phyloP scores from a whole-genome alignment of 2,329 filamentous ascomycete species.

The Penicillium carneum region DNA sequence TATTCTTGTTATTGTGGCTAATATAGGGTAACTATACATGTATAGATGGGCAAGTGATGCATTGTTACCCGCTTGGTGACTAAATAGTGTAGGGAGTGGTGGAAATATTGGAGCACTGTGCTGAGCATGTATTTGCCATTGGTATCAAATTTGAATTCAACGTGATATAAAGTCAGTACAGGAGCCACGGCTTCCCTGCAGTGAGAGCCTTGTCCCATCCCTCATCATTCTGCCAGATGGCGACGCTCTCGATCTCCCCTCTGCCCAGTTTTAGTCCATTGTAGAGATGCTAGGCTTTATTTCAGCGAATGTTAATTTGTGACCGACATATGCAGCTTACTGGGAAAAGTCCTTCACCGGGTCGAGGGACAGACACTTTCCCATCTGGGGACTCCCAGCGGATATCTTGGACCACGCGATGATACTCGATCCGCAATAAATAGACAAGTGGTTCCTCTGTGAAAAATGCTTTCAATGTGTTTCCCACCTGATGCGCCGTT shows the following conservation, averaged over 20 bases:
- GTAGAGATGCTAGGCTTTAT: conserved; percentile 45
- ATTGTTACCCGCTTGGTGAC: conserved; percentile 47
- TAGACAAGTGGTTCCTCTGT: conserved; percentile 48
- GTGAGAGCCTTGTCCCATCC: conserved; percentile 48
- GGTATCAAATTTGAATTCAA: conserved; percentile 7
- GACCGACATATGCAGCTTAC: conserved; percentile 35
- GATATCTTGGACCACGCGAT: conserved; percentile 39
- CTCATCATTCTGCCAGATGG: conserved; percentile 47
- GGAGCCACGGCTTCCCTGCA: conserved; percentile 47
- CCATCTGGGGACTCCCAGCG: conserved; percentile 51
- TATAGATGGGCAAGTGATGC: conserved; percentile 47
- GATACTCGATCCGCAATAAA: conserved; percentile 48
- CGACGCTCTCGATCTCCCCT: conserved; percentile 49
- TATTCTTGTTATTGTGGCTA: neutral
- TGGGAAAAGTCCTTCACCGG: conserved; percentile 51
- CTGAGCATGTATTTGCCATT: neutral
- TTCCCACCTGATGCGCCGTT: conserved; percentile 47
- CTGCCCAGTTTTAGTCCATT: conserved; percentile 49
- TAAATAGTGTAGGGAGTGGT: conserved; percentile 18
- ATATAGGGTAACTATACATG: neutral
- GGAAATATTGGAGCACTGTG: neutral
- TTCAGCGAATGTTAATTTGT: conserved; percentile 6
- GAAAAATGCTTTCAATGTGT: conserved; percentile 50
- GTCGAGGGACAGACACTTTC: conserved; percentile 46
- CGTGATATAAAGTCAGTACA: conserved; percentile 35